phyloP scores from a whole-genome alignment of 768 basidiomycete species.

The Lactarius deliciosus region DNA sequence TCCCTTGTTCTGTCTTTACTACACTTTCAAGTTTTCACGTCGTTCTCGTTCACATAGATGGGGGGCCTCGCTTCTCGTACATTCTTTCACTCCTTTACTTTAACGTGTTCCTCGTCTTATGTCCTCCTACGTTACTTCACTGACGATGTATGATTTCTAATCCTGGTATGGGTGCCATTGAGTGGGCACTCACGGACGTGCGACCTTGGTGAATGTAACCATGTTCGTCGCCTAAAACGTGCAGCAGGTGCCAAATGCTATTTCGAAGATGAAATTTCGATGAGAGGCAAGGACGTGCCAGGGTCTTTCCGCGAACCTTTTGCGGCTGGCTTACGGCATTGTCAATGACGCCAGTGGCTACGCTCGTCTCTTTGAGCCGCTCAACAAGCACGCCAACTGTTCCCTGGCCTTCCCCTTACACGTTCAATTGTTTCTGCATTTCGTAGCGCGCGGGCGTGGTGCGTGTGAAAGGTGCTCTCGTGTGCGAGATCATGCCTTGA shows the following conservation, averaged over 20 bases:
- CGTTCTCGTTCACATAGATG: slow-evolving; percentile 10
- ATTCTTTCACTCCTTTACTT: not conserved
- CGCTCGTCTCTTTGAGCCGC: too few species aligned
- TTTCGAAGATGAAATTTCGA: not conserved
- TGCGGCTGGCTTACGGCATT: too few species aligned
- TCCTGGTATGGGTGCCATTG: not conserved
- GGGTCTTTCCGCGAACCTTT: too few species aligned
- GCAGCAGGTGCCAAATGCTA: not conserved
- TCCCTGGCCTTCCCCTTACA: too few species aligned
- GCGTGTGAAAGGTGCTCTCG: too few species aligned
- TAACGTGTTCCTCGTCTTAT: slow-evolving; percentile 11
- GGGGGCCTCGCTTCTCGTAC: not conserved
- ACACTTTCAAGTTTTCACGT: not conserved
- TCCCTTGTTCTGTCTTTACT: not conserved
- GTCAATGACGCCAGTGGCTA: too few species aligned
- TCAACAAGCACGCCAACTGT: too few species aligned
- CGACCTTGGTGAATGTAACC: not conserved
- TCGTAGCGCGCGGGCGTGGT: too few species aligned
- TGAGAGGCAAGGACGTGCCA: too few species aligned
- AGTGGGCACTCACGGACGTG: not conserved
- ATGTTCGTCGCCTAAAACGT: not conserved
- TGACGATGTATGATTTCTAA: slow-evolving; percentile 15
- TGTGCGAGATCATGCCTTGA: too few species aligned
- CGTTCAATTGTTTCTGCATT: too few species aligned
- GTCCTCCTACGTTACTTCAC: slow-evolving; percentile 6